Base-by-base conservation (phyloP, 176 grass and related monocot species). In the Oryza glaberrima region DNA sequence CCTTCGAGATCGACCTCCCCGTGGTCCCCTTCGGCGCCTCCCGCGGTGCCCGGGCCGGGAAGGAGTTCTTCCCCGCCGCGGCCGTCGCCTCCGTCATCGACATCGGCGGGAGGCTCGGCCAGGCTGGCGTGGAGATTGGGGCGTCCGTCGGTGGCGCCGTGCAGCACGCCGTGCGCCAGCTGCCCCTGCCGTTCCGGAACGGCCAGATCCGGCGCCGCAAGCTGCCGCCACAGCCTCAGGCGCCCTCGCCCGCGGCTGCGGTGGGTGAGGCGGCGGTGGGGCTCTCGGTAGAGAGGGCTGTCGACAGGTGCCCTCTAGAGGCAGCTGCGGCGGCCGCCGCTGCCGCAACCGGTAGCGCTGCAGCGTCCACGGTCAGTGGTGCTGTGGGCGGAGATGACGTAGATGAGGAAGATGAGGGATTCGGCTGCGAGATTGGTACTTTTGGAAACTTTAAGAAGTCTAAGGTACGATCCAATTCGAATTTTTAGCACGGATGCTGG, bases 41-140 rank as follows among this genome's bases (percentile, higher is more conserved):
- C 20, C 48, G 34, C 6, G 12, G 40, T 32, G 38, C 22, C 35
- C 38, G 8, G 17, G 64, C 20, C 2, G 32, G 23, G 0, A 81
- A 87, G 76, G 85, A 86, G 38, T 82, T 86, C 77, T 81, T 92
- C 58, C 87, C 91, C 28, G 26, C 81, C 43, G 82, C 89, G 13
- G 89, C 89, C 4, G 86, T 94, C 64, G 82, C 91, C 28, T 87
- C 88, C 70, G 86, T 99, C 77, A 87, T 95, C 81, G 93, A 94
- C 88, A 95, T 99, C 88, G 93, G 96, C 73, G 88, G 88, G 30
- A 91, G 93, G 77, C 88, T 99, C 20, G 96, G 96, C 7, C 93
- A 99, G 85, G 96, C 96, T 10, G 93, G 96, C 17, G 90, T 76
- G 13, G 93, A 99, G 81, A 84, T 99, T 2, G 96, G 96, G n/a